phyloP scores from a whole-genome alignment of 2,329 filamentous ascomycete genomes.

The Penicillium verrucosum region DNA sequence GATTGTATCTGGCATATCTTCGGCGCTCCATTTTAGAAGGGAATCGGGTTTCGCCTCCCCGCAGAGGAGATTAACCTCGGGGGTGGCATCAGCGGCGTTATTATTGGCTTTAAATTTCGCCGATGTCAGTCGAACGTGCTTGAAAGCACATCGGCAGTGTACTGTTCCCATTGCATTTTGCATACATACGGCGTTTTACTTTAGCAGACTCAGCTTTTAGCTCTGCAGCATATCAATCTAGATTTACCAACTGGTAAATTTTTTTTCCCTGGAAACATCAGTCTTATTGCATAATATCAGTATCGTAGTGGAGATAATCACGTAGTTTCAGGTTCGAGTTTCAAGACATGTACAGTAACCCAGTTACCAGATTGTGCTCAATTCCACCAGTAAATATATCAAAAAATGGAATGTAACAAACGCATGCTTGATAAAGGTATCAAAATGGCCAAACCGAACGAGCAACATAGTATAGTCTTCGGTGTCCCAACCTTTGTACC shows the following conservation, averaged over 20 bases:
- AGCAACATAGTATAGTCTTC: neutral
- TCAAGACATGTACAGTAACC: too few species aligned
- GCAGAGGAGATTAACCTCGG: neutral
- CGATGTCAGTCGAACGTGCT: neutral
- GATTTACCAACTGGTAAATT: neutral
- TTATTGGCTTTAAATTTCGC: neutral
- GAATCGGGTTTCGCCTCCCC: constrained; percentile 9
- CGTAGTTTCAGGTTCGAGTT: neutral
- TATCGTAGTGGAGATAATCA: neutral
- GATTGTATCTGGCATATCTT: constrained; percentile 16
- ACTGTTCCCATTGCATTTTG: constrained; percentile 23
- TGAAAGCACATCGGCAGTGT: neutral
- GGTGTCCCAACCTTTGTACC: neutral
- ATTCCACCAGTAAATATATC: neutral
- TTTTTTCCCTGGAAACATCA: neutral
- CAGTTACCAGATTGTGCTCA: neutral
- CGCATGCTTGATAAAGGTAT: too few species aligned
- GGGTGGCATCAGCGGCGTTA: constrained; percentile 17
- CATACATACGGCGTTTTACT: constrained; percentile 21
- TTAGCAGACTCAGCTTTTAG: neutral
- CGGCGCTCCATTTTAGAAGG: constrained; percentile 20
- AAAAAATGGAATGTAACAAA: neutral
- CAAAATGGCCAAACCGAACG: neutral
- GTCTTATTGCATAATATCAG: too few species aligned
- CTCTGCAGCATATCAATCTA: constrained; percentile 2